Base-by-base conservation (phyloP, 2,329 filamentous ascomycete genomes). In the Aspergillus brasiliensis region DNA sequence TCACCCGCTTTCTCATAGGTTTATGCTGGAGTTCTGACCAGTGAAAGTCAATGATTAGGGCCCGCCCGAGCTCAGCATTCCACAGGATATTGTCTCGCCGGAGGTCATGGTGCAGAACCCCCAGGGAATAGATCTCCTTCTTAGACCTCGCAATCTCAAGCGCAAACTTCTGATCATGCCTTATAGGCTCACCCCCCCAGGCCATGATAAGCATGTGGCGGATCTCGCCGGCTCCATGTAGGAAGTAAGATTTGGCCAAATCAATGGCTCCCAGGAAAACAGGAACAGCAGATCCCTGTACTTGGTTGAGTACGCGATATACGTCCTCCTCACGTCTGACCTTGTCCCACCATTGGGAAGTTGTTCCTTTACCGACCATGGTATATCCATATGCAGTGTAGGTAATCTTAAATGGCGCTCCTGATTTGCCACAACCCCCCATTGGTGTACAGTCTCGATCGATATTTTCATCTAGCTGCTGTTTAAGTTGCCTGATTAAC, bases 331-430 rank as follows among this genome's bases (percentile, higher is more conserved):
- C 0, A 68, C 60, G 57, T 8, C 64, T 69, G 44, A 73, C 64
- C 23, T 62, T 57, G 7, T 61, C 59, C 69, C 68, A 72, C n/a
- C 7, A 65, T 65, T 27, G 46, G 15, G 63, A 68, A 8, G 67
- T 73, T 1, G 71, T 75, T 27, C n/a, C 69, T 62, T 75, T 76
- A 15, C 69, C 70, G 40, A 75, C 25, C 6, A 69, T 51, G 5
- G 62, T 70, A 46, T 71, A 72, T 5, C 71, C 67, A 53, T 71
- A 69, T 49, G n/a, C 15, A 8, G 38, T 31, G 55, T 60, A 71
- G n/a, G n/a, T n/a, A 23, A 65, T 67, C 54, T 71, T 73, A 59
- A 73, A 73, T 3, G 64, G 65, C 5, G 65, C 67, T 7, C 70
- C 69, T 19, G 60, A 71, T 23, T 63, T 11, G 13, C 69, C 69